phyloP scores from a whole-genome alignment of 257 asterid species.

The Solanum pennellii region DNA sequence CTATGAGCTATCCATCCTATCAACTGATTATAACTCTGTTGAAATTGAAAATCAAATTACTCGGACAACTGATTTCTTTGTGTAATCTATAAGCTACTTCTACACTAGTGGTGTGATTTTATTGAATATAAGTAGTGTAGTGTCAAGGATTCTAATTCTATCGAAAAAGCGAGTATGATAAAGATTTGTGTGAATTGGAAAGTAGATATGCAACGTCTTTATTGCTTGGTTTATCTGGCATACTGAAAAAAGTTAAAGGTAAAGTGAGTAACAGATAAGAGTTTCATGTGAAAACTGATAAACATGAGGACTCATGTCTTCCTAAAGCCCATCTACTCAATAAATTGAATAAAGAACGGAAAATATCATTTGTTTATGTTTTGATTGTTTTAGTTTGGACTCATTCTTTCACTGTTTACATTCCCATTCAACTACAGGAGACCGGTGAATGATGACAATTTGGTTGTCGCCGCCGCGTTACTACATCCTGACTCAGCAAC shows the following conservation, averaged over 20 bases:
- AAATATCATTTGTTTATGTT: background rate
- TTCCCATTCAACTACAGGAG: background rate
- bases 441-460: background rate
- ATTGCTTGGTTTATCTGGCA: background rate
- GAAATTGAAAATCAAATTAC: background rate
- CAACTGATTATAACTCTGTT: background rate
- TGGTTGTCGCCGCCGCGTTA: background rate
- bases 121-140: background rate
- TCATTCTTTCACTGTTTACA: background rate
- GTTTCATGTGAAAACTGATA: background rate
- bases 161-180: background rate
- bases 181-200: background rate
- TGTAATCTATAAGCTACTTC: background rate
- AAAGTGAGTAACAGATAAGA: background rate
- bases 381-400: background rate
- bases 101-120: background rate
- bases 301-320: background rate
- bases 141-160: background rate
- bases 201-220: background rate
- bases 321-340: background rate
- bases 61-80: background rate
- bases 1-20: background rate
- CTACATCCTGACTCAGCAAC: background rate
- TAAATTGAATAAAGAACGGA: background rate
- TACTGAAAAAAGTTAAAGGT: background rate